Conservation (phyloP, 352 stramenopile species). For the Phytopythium boreale region DNA sequence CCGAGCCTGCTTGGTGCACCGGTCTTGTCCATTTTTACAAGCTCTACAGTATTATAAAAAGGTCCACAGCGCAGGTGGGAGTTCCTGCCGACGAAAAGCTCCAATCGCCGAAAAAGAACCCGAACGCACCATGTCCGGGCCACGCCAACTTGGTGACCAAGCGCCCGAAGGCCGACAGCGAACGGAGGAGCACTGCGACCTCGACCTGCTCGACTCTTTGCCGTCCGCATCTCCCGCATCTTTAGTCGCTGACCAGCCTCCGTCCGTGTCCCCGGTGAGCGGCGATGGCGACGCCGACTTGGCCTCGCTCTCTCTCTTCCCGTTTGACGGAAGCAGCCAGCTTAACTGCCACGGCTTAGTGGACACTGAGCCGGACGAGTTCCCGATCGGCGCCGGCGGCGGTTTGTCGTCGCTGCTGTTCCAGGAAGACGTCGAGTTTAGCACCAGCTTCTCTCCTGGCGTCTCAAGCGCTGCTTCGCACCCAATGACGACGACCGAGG, state of each 20-base stretch:
- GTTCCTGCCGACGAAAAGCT: background rate
- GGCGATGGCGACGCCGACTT: background rate
- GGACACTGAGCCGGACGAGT: too few species aligned
- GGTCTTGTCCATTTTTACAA: too few species aligned
- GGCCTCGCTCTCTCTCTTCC: background rate
- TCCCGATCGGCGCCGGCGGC: background rate
- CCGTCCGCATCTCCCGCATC: background rate
- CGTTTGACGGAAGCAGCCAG: background rate
- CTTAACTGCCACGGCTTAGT: too few species aligned
- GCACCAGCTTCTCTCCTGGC: background rate
- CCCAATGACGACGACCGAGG: background rate
- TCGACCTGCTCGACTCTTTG: background rate
- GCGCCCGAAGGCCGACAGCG: too few species aligned
- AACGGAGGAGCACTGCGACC: background rate
- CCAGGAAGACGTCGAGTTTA: background rate
- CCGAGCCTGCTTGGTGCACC: too few species aligned
- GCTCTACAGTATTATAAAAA: too few species aligned
- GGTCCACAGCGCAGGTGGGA: too few species aligned
- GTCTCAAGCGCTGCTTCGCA: background rate
- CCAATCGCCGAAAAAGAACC: background rate
- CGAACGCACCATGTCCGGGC: too few species aligned
- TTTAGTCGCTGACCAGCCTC: background rate
- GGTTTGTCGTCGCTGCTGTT: constrained; percentile 1
- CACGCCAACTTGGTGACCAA: background rate
- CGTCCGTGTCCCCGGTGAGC: background rate